These are phyloP conservation scores for Tricharina praecox DNA, from an alignment of 495 filamentous ascomycete species.

Conservation along the genomic window DNA sequence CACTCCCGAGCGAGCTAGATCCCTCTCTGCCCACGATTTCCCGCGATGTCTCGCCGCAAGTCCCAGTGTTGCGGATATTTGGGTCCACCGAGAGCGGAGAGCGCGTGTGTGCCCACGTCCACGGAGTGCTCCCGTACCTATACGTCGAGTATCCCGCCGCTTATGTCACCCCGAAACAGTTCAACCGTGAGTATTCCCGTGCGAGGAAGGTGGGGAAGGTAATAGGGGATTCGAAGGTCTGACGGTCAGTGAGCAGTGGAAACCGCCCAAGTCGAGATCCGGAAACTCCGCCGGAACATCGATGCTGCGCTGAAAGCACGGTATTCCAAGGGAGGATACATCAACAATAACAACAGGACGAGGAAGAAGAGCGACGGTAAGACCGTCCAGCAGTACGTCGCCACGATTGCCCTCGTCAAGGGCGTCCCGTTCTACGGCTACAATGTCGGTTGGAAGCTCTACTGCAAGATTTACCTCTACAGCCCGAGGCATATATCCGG, in stretches of 20 bases:
- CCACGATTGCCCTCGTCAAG: conserved; percentile 79
- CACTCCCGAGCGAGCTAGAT: conserved; percentile 60
- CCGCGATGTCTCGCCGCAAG: conserved; percentile 42
- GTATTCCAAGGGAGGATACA: no score
- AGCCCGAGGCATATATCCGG: conserved; percentile 69
- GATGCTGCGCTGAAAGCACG: conserved; percentile 15
- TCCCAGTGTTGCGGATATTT: conserved; percentile 82
- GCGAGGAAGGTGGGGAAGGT: no score
- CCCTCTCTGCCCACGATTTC: conserved; percentile 48
- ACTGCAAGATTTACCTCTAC: conserved; percentile 83
- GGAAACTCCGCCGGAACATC: conserved; percentile 15
- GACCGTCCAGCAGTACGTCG: conserved; percentile 57
- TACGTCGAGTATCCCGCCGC: conserved; percentile 68
- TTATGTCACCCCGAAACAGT: conserved; percentile 46
- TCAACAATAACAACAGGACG: not conserved
- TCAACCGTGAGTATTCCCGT: conserved; percentile 12
- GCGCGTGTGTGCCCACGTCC: conserved; percentile 90
- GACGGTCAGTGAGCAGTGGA: conserved; percentile 5
- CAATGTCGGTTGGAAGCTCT: conserved; percentile 78
- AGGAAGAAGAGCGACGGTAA: conserved; percentile 32
- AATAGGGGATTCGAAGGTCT: not conserved
- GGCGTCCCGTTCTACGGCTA: conserved; percentile 92
- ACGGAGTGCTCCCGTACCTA: conserved; percentile 88
- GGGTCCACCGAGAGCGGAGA: conserved; percentile 90
- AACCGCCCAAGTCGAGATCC: not conserved